Percentiles rank a stretch among this genome's conserved stretches.
These are phyloP conservation scores for Orobanche coerulescens DNA, from an alignment of 257 asterid species.

Conservation along the genomic window DNA sequence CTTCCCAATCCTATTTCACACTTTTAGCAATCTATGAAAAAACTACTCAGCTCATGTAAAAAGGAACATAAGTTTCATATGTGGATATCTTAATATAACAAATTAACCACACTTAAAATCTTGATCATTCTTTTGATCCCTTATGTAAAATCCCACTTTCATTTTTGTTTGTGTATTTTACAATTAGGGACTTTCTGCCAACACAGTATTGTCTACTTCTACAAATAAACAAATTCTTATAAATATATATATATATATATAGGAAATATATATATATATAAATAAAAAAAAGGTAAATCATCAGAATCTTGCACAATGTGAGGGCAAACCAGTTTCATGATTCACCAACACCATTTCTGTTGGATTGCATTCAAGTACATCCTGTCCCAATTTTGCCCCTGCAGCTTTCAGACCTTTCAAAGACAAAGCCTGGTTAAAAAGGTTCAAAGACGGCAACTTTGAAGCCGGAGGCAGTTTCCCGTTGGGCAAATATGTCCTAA, in stretches of 20 bases:
- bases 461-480: slow-evolving; percentile 85
- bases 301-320: slow-evolving; percentile 73
- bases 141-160: not conserved
- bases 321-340: slow-evolving; percentile 65
- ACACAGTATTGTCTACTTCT: not conserved
- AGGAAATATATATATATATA: too few species aligned
- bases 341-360: slow-evolving; percentile 45
- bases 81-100: too few species aligned
- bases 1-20: too few species aligned
- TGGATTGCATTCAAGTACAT: slow-evolving; percentile 63
- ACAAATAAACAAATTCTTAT: slow-evolving; percentile 16
- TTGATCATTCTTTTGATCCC: not conserved
- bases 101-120: too few species aligned
- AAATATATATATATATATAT: too few species aligned
- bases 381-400: slow-evolving; percentile 73
- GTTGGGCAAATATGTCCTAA: slow-evolving; percentile 48
- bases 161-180: slow-evolving; percentile 13
- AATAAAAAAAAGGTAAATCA: not conserved
- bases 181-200: slow-evolving; percentile 6
- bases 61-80: too few species aligned
- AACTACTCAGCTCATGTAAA: too few species aligned
- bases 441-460: slow-evolving; percentile 66
- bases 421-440: slow-evolving; percentile 80
- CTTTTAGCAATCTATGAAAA: too few species aligned
- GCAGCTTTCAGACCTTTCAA: slow-evolving; percentile 79